phyloP scores from a whole-genome alignment of 2,329 filamentous ascomycete genomes.

The Coniochaeta sp. region DNA sequence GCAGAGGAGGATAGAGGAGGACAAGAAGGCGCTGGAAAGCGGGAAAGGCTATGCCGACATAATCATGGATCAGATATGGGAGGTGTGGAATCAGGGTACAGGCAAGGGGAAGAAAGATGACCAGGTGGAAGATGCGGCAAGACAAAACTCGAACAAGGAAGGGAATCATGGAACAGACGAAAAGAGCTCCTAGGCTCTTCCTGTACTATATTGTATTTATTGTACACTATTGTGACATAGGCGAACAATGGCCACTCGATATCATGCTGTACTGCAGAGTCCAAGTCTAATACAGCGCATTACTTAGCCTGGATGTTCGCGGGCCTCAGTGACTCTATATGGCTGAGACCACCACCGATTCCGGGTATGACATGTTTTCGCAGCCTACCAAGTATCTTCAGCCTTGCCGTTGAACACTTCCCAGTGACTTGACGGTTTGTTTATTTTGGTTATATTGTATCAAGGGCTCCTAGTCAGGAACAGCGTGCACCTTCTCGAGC shows the following conservation, averaged over 20 bases:
- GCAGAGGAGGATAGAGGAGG: conserved; percentile 41
- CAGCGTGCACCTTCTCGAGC: too few relatives aligned
- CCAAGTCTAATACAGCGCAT: background rate
- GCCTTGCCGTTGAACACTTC: too few relatives aligned
- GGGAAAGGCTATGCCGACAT: conserved; percentile 49
- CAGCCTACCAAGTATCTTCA: too few relatives aligned
- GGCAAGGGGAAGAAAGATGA: conserved; percentile 19
- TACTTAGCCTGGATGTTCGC: background rate
- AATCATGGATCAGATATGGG: conserved; percentile 48
- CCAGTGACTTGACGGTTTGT: too few relatives aligned
- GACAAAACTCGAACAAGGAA: conserved; percentile 9
- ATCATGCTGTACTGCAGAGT: background rate
- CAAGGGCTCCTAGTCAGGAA: too few relatives aligned
- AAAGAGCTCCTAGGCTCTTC: background rate
- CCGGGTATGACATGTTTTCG: too few relatives aligned
- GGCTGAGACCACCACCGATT: too few relatives aligned
- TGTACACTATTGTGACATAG: background rate
- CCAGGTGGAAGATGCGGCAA: conserved; percentile 14
- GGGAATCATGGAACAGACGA: conserved; percentile 12
- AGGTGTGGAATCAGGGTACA: conserved; percentile 32
- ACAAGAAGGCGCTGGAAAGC: conserved; percentile 44
- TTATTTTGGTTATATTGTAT: too few relatives aligned
- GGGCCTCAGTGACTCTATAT: background rate
- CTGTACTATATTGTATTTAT: background rate
- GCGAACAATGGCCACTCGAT: background rate